A percentile compares a stretch with the other conserved stretches of the same genome.
These are phyloP conservation scores for Halteria grandinella DNA, from an alignment of 73 alveolate genomes.

Conservation along the genomic window DNA sequence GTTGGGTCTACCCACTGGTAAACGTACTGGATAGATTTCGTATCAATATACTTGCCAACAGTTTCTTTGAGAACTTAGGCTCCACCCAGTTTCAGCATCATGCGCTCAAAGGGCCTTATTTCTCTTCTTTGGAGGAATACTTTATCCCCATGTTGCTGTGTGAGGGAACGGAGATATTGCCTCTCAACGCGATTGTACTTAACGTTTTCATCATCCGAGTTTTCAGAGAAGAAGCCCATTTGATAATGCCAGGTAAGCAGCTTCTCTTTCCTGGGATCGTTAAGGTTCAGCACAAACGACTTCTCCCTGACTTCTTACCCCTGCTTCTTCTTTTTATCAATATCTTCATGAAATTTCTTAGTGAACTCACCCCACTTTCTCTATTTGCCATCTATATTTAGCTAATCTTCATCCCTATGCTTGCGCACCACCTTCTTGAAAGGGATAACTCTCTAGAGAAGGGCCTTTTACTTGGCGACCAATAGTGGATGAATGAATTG, in stretches of 20 bases:
- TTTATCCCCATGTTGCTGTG: conserved; percentile 17
- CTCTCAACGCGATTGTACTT: conserved; percentile 10
- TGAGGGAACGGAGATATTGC: neutral
- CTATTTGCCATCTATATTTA: conserved; percentile 25
- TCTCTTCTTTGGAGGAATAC: conserved; percentile 13
- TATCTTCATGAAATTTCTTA: neutral
- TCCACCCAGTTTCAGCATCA: conserved; percentile 17
- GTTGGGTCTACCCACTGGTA: conserved; percentile 49
- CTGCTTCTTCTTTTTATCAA: neutral
- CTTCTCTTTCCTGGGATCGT: conserved; percentile 20
- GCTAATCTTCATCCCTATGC: neutral
- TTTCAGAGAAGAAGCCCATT: conserved; percentile 33
- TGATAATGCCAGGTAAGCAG: conserved; percentile 8
- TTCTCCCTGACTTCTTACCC: neutral
- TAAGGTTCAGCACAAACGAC: neutral
- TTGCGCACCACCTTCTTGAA: neutral
- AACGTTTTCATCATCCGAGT: conserved; percentile 30
- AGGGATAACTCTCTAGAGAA: neutral
- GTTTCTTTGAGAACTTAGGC: conserved; percentile 3
- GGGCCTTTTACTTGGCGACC: neutral
- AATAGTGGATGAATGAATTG: conserved; percentile 7
- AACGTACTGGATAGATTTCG: neutral
- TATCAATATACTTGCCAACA: conserved; percentile 12
- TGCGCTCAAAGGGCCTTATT: conserved; percentile 6
- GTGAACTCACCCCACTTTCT: conserved; percentile 15